Conservation (phyloP, 352 stramenopile species). For the Plasmopara viticola region DNA sequence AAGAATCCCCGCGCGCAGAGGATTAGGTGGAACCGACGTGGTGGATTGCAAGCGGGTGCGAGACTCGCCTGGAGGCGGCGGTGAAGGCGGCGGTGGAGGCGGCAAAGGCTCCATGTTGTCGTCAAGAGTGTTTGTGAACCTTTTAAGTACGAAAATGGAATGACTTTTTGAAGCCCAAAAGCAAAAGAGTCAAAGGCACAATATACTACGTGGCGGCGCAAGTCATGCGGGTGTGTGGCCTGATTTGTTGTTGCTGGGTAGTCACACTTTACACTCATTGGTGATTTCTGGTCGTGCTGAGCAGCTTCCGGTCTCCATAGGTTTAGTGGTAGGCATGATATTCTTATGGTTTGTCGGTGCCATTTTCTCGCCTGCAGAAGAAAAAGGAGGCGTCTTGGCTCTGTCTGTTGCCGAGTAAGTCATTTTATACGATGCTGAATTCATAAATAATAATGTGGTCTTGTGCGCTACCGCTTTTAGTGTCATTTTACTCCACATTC, state of each 20-base stretch:
- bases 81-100: slow-evolving; percentile 25
- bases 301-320: slow-evolving; percentile 66
- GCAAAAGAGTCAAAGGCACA: not conserved
- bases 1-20: slow-evolving; percentile 5
- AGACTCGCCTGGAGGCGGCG: slow-evolving; percentile 12
- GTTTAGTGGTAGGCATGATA: slow-evolving; percentile 50
- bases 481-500: slow-evolving; percentile 79
- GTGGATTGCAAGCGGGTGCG: slow-evolving; percentile 4
- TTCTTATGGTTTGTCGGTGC: slow-evolving; percentile 67
- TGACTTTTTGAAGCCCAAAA: slow-evolving; percentile 1
- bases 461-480: slow-evolving; percentile 18
- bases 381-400: slow-evolving; percentile 60
- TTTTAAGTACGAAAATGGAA: slow-evolving; percentile 17
- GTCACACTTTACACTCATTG: not conserved
- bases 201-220: slow-evolving; percentile 12
- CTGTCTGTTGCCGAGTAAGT: slow-evolving; percentile 78
- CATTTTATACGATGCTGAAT: not conserved
- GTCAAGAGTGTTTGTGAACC: not conserved
- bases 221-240: slow-evolving; percentile 29
- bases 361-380: slow-evolving; percentile 64
- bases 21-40: slow-evolving; percentile 2
- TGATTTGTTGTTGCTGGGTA: not conserved
- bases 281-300: not conserved
- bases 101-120: slow-evolving; percentile 19
- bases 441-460: not conserved